Conservation (phyloP, 2,329 filamentous ascomycete genomes). For the Zymoseptoria ardabiliae region DNA sequence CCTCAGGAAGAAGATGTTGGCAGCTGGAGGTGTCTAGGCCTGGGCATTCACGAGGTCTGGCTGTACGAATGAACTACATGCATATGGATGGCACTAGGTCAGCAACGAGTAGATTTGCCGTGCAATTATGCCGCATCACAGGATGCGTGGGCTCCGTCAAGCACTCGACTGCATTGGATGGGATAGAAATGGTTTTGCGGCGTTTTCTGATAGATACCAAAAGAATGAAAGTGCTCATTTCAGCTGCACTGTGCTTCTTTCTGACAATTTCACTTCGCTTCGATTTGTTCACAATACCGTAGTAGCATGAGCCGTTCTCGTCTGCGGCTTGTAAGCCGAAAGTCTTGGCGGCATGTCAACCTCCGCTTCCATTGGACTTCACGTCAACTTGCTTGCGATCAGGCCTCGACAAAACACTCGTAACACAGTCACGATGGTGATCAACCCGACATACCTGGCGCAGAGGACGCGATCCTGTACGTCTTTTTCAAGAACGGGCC, state of each 20-base stretch:
- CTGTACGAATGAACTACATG: background rate
- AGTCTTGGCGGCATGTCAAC: background rate
- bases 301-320: too few relatives aligned
- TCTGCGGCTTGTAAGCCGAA: background rate
- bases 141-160: background rate
- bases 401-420: background rate
- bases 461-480: constrained; percentile 48
- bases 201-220: background rate
- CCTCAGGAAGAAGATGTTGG: constrained; percentile 97
- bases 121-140: background rate
- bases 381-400: background rate
- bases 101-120: background rate
- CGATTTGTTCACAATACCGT: too few relatives aligned
- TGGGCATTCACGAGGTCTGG: background rate
- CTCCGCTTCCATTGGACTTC: constrained; percentile 1
- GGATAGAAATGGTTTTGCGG: background rate
- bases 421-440: constrained; percentile 42
- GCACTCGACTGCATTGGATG: background rate
- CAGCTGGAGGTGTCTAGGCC: background rate
- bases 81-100: background rate
- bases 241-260: background rate
- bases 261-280: background rate
- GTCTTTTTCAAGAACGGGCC: constrained; percentile 10
- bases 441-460: constrained; percentile 86
- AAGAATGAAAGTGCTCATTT: background rate